Conservation (phyloP, 495 filamentous ascomycete genomes). For the Tuber aestivum region DNA sequence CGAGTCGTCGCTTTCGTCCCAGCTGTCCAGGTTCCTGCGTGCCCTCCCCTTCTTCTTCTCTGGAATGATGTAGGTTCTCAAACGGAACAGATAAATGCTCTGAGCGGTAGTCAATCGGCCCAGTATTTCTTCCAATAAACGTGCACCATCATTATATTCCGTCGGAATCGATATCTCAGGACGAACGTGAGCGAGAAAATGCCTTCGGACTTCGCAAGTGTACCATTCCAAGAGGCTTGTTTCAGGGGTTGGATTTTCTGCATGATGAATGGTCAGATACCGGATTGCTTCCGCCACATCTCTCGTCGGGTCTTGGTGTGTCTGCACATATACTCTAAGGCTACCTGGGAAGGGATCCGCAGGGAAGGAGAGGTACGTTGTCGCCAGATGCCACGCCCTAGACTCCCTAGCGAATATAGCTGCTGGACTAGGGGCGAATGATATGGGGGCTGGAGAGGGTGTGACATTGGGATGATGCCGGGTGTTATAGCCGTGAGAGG, state of each 20-base stretch:
- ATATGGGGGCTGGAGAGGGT: slow-evolving; percentile 26
- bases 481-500: slow-evolving; percentile 40
- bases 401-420: slow-evolving; percentile 31
- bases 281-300: slow-evolving; percentile 36
- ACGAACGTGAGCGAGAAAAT: slow-evolving; percentile 39
- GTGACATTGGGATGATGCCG: slow-evolving; percentile 36
- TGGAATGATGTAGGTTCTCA: slow-evolving; percentile 32
- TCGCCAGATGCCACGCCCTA: slow-evolving; percentile 38
- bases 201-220: slow-evolving; percentile 38
- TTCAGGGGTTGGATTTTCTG: slow-evolving; percentile 33
- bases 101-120: slow-evolving; percentile 35
- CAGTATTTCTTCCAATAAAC: slow-evolving; percentile 31
- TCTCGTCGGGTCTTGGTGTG: slow-evolving; percentile 24
- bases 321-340: slow-evolving; percentile 28
- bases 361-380: slow-evolving; percentile 33
- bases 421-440: slow-evolving; percentile 33
- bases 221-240: slow-evolving; percentile 41
- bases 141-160: slow-evolving; percentile 25
- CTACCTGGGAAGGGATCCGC: slow-evolving; percentile 27
- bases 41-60: slow-evolving; percentile 18
- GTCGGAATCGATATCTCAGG: slow-evolving; percentile 35
- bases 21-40: slow-evolving; percentile 15
- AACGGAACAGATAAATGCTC: slow-evolving; percentile 31
- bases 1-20: slow-evolving; percentile 35
- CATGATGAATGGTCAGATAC: slow-evolving; percentile 26